Evolutionary conservation across 352 stramenopile genomes (phyloP).

Genomic region (Phytophthora syringae): DNA sequence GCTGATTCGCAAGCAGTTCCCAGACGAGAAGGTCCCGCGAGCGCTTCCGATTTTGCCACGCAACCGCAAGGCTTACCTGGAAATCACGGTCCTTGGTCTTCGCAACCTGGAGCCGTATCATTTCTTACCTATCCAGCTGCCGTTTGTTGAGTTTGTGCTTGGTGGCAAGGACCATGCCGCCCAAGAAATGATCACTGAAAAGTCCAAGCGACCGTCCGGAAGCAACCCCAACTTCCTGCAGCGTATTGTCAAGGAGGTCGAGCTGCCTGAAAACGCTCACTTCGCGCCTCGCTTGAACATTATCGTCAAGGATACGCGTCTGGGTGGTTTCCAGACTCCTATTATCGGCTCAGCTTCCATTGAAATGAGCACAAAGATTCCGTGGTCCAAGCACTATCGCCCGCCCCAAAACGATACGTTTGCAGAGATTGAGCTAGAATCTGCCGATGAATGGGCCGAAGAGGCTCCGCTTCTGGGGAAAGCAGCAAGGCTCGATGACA

Average conservation of each 20-base stretch:
- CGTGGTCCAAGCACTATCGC: constrained; percentile 81
- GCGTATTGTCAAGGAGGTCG: constrained; percentile 88
- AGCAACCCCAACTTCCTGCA: constrained; percentile 92
- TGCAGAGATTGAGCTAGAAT: constrained; percentile 72
- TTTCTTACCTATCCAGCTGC: constrained; percentile 89
- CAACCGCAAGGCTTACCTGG: constrained; percentile 77
- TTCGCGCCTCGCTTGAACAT: constrained; percentile 91
- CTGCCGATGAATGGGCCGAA: constrained; percentile 58
- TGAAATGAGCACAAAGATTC: constrained; percentile 86
- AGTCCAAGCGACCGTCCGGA: constrained; percentile 80
- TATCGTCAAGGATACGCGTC: constrained; percentile 88
- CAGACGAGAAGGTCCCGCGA: constrained; percentile 63
- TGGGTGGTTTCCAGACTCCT: constrained; percentile 86
- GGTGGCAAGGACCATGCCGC: constrained; percentile 79
- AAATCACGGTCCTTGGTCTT: constrained; percentile 87
- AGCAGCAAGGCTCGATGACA: constrained; percentile 26
- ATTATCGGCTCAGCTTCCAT: constrained; percentile 88
- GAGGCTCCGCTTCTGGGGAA: constrained; percentile 58
- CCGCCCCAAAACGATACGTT: constrained; percentile 74
- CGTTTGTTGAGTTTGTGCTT: constrained; percentile 90
- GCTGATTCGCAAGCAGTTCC: constrained; percentile 74
- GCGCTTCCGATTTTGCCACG: constrained; percentile 63
- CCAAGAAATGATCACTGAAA: constrained; percentile 89
- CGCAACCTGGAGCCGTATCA: constrained; percentile 90
- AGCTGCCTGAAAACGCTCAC: constrained; percentile 88